A percentile compares a stretch with the other conserved stretches of the same genome.
phyloP scores from a whole-genome alignment of 169 alveolate species.

The Plasmodium chabaudi region DNA sequence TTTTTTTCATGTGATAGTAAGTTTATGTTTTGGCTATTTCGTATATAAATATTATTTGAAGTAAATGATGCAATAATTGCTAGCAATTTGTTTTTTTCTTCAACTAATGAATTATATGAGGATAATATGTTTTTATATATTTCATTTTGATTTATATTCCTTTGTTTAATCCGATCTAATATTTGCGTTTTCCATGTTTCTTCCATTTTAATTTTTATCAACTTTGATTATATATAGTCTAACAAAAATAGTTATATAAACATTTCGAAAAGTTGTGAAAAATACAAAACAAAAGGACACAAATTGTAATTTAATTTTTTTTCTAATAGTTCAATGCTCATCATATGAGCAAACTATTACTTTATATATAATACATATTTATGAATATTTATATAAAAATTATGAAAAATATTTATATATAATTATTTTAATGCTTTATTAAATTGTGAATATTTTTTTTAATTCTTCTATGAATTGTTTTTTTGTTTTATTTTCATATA shows the following conservation, averaged over 20 bases:
- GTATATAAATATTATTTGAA: constrained; percentile 35
- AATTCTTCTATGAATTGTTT: no score
- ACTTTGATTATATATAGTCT: not conserved
- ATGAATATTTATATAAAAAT: no score
- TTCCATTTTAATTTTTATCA: constrained; percentile 22
- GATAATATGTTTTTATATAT: constrained; percentile 23
- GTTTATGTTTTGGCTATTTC: constrained; percentile 5
- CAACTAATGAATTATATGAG: constrained; percentile 61
- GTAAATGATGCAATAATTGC: constrained; percentile 68
- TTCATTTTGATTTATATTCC: constrained; percentile 46
- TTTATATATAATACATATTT: no score
- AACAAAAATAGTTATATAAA: not conserved
- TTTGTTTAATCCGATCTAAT: constrained; percentile 26
- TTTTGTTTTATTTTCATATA: no score
- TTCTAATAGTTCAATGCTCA: no score
- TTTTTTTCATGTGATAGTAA: no score
- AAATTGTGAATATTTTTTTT: no score
- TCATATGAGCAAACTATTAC: no score
- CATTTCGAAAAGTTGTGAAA: not conserved
- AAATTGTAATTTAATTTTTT: not conserved
- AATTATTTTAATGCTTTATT: no score
- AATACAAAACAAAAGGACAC: not conserved
- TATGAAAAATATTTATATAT: no score
- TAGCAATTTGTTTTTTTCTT: constrained; percentile 59
- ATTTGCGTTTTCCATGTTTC: constrained; percentile 56